Evolutionary conservation across 2,329 filamentous ascomycete species (phyloP).

Genomic region (Sporothrix phasma): DNA sequence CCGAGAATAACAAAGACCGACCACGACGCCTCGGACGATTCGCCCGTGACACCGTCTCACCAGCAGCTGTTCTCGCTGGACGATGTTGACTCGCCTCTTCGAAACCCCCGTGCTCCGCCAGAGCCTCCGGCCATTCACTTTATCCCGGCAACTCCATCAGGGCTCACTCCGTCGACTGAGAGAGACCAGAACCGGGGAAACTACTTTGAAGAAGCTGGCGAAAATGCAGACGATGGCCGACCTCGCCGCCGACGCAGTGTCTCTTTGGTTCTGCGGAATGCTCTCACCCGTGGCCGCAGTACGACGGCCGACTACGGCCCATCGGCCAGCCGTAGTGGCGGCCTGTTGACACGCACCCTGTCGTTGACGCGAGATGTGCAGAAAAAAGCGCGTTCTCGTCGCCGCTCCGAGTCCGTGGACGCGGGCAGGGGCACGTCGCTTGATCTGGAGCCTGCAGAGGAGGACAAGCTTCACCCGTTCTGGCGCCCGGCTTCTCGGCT

Average conservation of each 20-base stretch:
- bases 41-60: conserved; percentile 43
- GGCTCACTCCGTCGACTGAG: conserved; percentile 45
- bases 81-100: conserved; percentile 50
- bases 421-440: conserved; percentile 25
- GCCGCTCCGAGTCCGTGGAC: conserved; percentile 13
- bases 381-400: background rate
- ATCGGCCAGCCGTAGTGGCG: conserved; percentile 30
- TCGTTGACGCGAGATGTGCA: conserved; percentile 35
- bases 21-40: conserved; percentile 27
- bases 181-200: conserved; percentile 43
- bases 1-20: conserved; percentile 19
- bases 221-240: conserved; percentile 19
- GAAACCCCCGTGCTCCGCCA: conserved; percentile 52
- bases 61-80: conserved; percentile 39
- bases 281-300: conserved; percentile 31
- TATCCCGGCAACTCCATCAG: conserved; percentile 54
- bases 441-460: conserved; percentile 40
- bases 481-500: conserved; percentile 46
- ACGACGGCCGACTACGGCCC: conserved; percentile 32
- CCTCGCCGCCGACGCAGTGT: conserved; percentile 32
- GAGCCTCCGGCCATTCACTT: conserved; percentile 46
- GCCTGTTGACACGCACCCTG: conserved; percentile 41
- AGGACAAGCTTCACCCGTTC: conserved; percentile 47
- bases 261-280: conserved; percentile 42
- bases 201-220: conserved; percentile 35